A percentile compares a stretch with the other conserved stretches of the same genome.
Conservation (phyloP, 176 grass and related monocot genomes). For the barley (Hordeum vulgare) region DNA sequence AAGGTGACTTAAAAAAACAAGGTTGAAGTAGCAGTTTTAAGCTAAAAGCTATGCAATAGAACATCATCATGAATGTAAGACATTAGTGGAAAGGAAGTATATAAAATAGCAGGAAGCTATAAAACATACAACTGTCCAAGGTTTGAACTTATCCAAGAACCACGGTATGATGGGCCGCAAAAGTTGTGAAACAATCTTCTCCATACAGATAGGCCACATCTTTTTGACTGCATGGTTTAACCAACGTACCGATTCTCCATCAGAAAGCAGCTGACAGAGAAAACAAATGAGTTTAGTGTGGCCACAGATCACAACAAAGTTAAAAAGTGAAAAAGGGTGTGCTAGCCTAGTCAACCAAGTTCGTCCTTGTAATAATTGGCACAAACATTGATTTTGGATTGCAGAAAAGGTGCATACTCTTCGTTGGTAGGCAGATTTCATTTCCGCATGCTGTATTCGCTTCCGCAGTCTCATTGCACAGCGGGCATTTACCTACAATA, state of each 20-base stretch:
- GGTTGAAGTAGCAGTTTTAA: not conserved
- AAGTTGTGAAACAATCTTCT: conserved; percentile 86
- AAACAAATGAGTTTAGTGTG: conserved; percentile 22
- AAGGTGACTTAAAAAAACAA: conserved; percentile 13
- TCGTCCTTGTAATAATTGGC: not conserved
- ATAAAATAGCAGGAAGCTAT: conserved; percentile 9
- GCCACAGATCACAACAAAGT: not conserved
- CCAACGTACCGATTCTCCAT: conserved; percentile 86
- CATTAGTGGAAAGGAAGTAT: not conserved
- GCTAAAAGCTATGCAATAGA: not conserved
- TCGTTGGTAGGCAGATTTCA: conserved; percentile 68
- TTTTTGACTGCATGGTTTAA: conserved; percentile 84
- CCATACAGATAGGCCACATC: conserved; percentile 98
- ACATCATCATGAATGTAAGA: not conserved
- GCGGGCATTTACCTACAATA: conserved; percentile 59
- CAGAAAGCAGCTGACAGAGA: conserved; percentile 81
- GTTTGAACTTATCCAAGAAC: conserved; percentile 98
- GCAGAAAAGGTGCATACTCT: conserved; percentile 52
- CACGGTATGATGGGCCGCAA: conserved; percentile 82
- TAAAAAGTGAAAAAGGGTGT: not conserved
- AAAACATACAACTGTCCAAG: conserved; percentile 80
- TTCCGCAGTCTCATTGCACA: conserved; percentile 61
- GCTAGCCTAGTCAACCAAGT: not conserved
- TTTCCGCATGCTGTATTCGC: conserved; percentile 66
- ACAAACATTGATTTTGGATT: conserved; percentile 15